Evolutionary conservation across 2,329 filamentous ascomycete species (phyloP), one percentile per base, ranked within the genome.

Genomic region (Colletotrichum sojae): DNA sequence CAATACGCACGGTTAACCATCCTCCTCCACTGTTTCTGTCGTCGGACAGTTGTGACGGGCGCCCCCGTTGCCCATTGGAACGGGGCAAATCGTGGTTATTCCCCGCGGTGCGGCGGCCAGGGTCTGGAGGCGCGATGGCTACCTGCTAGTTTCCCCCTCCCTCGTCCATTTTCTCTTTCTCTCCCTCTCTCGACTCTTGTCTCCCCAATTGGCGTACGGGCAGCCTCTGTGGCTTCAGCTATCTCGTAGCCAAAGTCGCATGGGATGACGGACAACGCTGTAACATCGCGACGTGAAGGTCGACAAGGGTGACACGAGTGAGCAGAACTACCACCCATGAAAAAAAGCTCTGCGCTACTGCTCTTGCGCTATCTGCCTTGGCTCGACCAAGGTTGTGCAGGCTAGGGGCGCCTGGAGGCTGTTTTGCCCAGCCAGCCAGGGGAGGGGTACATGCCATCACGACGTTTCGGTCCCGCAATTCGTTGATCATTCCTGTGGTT

Each of bases 1-100:
- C 61, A 59, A 46, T 18, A 55, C 55, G 43, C 66, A 69, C 49
- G 61, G 55, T 51, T 51, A 49, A 55, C 54, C 45, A 58, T 63
- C 10, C 46, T 52, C 64, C 64, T 57, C 59, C 6, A 20, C 51
- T 22, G 27, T 20, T 13, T 9, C 58, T 31, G n/a, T 40, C n/a
- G 15, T 13, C 45, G 39, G 39, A 25, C 20, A 22, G 27, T 36
- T 31, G 27, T 31, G 27, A 31, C 27, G 27, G 27, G 27, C 27
- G 27, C 27, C 22, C 58, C 31, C 54, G 12, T 8, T 48, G 40
- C 55, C 55, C 43, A 60, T 69, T 65, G 66, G 49, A 58, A 59
- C 40, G 61, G 61, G 48, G 54, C 48, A 62, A 31, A 43, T 25
- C 22, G 31, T 57, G 45, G 49, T 61, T 51, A 45, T 51, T 59